Conservation (phyloP, 805 yeast genomes). For the Metschnikowia kofuensis region DNA sequence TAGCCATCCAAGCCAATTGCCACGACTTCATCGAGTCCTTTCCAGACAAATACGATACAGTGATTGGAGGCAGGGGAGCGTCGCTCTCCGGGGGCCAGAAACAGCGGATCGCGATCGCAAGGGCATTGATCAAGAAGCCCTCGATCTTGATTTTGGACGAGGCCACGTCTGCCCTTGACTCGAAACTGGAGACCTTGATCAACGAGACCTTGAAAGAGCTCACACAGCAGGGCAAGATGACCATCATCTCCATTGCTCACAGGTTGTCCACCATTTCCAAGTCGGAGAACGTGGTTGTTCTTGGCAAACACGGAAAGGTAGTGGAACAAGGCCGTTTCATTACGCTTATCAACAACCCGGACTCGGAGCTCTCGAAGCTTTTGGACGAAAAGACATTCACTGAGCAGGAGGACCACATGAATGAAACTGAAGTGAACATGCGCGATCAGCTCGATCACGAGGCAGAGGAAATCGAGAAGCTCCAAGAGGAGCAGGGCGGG, state of each 20-base stretch:
- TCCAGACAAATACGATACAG: constrained; percentile 60
- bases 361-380: constrained; percentile 40
- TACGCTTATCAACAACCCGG: constrained; percentile 38
- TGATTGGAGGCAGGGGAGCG: constrained; percentile 55
- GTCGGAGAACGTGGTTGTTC: constrained; percentile 41
- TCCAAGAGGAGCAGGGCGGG: constrained; percentile 13
- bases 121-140: constrained; percentile 69
- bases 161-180: constrained; percentile 64
- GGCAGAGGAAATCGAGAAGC: constrained; percentile 22
- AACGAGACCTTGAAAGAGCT: constrained; percentile 40
- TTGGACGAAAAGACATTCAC: constrained; percentile 34
- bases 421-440: constrained; percentile 25
- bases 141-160: constrained; percentile 64
- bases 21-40: constrained; percentile 55
- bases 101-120: constrained; percentile 73
- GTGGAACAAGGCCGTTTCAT: constrained; percentile 40
- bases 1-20: constrained; percentile 51
- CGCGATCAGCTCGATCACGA: constrained; percentile 26
- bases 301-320: constrained; percentile 41
- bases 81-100: constrained; percentile 73
- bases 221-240: constrained; percentile 37
- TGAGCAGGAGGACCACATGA: constrained; percentile 18
- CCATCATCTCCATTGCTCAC: constrained; percentile 45
- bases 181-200: constrained; percentile 45
- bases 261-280: constrained; percentile 44